These are phyloP conservation scores for Tetracladium maxilliforme DNA, from an alignment of 2,329 filamentous ascomycete species.

Conservation along the genomic window DNA sequence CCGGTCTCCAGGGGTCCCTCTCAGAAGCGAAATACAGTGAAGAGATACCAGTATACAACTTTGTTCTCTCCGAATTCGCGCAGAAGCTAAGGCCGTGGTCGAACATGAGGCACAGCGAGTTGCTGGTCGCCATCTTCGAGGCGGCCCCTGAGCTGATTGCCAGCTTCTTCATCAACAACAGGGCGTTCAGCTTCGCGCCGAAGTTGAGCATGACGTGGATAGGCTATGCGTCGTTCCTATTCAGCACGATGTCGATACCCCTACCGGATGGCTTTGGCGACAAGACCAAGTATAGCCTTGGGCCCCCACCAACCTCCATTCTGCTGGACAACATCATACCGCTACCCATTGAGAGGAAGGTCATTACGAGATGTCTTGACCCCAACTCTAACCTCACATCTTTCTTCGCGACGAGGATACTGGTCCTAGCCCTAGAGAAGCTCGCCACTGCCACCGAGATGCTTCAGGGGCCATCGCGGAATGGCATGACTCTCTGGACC, in stretches of 20 bases:
- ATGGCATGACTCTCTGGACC: conserved; percentile 38
- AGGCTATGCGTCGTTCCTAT: conserved; percentile 79
- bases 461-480: conserved; percentile 19
- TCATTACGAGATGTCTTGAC: conserved; percentile 64
- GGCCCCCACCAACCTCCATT: conserved; percentile 66
- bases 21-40: conserved; percentile 54
- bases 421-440: conserved; percentile 70
- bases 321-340: conserved; percentile 80
- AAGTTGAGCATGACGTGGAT: conserved; percentile 92
- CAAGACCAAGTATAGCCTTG: conserved; percentile 39
- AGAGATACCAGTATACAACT: conserved; percentile 63
- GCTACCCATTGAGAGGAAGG: conserved; percentile 65
- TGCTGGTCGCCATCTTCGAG: conserved; percentile 67
- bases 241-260: conserved; percentile 61
- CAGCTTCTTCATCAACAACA: conserved; percentile 72
- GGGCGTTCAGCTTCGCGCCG: conserved; percentile 73
- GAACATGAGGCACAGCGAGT: conserved; percentile 64
- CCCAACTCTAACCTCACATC: conserved; percentile 66
- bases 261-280: conserved; percentile 62
- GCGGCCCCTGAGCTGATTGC: conserved; percentile 75
- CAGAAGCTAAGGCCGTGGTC: conserved; percentile 73
- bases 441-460: conserved; percentile 48
- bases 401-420: conserved; percentile 69
- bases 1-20: conserved; percentile 54
- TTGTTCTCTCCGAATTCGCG: conserved; percentile 63